phyloP scores from a whole-genome alignment of 2,329 filamentous ascomycete genomes.

The Penicillium sp. region DNA sequence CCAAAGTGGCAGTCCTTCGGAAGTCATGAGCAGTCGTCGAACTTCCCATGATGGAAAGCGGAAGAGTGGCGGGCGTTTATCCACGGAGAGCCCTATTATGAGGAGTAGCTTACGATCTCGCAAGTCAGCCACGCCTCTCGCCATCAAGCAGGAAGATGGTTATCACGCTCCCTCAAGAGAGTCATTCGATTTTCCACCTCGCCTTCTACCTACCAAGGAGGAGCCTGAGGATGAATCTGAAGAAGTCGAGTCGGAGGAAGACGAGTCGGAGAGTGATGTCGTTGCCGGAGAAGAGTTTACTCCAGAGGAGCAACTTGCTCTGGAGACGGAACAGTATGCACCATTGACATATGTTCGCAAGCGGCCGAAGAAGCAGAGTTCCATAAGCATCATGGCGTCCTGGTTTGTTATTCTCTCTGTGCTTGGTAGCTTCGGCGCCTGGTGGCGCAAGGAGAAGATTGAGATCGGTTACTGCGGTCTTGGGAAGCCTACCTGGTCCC shows the following conservation, averaged over 20 bases:
- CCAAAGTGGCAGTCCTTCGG: constrained; percentile 72
- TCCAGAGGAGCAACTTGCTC: constrained; percentile 81
- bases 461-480: constrained; percentile 93
- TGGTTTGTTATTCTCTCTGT: constrained; percentile 72
- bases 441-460: constrained; percentile 95
- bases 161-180: constrained; percentile 59
- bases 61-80: constrained; percentile 54
- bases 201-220: constrained; percentile 36
- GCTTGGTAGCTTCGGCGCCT: constrained; percentile 72
- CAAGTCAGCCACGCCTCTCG: constrained; percentile 38
- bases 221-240: constrained; percentile 46
- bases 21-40: constrained; percentile 52
- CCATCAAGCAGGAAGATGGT: constrained; percentile 56
- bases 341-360: constrained; percentile 26
- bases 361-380: constrained; percentile 44
- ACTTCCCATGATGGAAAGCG: constrained; percentile 50
- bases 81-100: constrained; percentile 32
- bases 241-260: constrained; percentile 40
- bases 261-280: constrained; percentile 61
- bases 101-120: constrained; percentile 36
- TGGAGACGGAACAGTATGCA: constrained; percentile 66
- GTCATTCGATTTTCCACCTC: constrained; percentile 62
- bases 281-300: constrained; percentile 85
- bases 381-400: constrained; percentile 64
- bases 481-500: constrained; percentile 64